Evolutionary conservation across 1,284 basidiomycete genomes (phyloP).

Genomic region (Anthracocystis panici-leucophaei): DNA sequence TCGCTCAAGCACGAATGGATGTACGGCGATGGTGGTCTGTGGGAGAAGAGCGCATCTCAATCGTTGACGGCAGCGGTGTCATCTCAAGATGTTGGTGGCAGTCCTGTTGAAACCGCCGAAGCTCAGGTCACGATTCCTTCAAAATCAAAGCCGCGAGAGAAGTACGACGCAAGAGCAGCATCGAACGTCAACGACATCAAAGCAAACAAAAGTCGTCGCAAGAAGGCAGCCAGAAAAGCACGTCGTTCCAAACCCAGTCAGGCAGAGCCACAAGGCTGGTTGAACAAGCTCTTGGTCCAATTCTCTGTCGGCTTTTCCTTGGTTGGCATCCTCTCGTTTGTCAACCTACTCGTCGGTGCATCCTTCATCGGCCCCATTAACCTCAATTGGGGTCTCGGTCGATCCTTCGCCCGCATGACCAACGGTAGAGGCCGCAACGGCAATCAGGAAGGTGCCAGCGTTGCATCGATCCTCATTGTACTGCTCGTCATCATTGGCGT

Average conservation of each 20-base stretch:
- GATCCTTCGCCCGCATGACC: constrained; percentile 54
- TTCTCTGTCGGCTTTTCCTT: constrained; percentile 57
- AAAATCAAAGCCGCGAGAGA: constrained; percentile 10
- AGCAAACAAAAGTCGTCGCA: constrained; percentile 13
- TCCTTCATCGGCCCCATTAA: constrained; percentile 54
- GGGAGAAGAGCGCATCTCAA: constrained; percentile 18
- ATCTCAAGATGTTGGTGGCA: neutral
- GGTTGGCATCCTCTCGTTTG: constrained; percentile 53
- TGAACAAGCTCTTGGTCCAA: constrained; percentile 38
- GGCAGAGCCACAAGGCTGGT: constrained; percentile 20
- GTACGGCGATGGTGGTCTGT: constrained; percentile 51
- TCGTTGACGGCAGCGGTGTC: neutral
- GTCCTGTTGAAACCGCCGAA: too few species aligned
- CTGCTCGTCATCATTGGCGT: constrained; percentile 55
- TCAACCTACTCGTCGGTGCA: constrained; percentile 51
- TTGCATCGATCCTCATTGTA: constrained; percentile 50
- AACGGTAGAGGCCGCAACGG: constrained; percentile 27
- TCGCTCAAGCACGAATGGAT: constrained; percentile 49
- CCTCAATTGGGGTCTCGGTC: constrained; percentile 55
- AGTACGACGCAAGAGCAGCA: constrained; percentile 41
- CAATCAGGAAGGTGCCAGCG: constrained; percentile 43
- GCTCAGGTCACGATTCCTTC: neutral
- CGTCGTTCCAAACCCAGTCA: neutral
- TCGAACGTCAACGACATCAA: constrained; percentile 11
- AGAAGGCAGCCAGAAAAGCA: constrained; percentile 3